These are phyloP conservation scores for Cordyceps tenuipes DNA, from an alignment of 2,329 filamentous ascomycete species.

Conservation along the genomic window DNA sequence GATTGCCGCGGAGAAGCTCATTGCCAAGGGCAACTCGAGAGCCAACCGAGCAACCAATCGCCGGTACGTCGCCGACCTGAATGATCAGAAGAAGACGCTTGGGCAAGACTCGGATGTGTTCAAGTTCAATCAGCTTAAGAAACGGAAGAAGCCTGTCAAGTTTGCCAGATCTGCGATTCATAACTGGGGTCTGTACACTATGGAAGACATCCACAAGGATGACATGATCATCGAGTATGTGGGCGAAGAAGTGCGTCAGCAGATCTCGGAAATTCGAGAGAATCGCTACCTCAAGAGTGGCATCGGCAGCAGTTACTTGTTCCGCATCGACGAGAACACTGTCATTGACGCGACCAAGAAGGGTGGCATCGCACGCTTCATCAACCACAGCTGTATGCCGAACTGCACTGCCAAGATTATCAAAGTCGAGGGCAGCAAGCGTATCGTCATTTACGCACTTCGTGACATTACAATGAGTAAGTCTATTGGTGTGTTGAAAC, in stretches of 20 bases:
- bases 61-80: slow-evolving; percentile 87
- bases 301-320: slow-evolving; percentile 94
- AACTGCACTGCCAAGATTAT: slow-evolving; percentile 99
- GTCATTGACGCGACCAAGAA: slow-evolving; percentile 98
- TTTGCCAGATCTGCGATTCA: slow-evolving; percentile 97
- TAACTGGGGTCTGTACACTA: slow-evolving; percentile 96
- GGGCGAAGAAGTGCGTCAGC: slow-evolving; percentile 91
- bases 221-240: slow-evolving; percentile 99
- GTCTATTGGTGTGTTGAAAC: slow-evolving; percentile 26
- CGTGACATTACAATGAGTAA: slow-evolving; percentile 91
- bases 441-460: slow-evolving; percentile 97
- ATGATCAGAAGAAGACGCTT: slow-evolving; percentile 83
- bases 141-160: slow-evolving; percentile 97
- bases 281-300: slow-evolving; percentile 88
- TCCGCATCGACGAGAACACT: slow-evolving; percentile 95
- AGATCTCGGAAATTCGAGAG: slow-evolving; percentile 94
- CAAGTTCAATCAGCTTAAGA: slow-evolving; percentile 98
- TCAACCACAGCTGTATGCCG: slow-evolving; percentile 96
- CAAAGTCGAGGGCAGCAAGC: slow-evolving; percentile 93
- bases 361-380: slow-evolving; percentile 94
- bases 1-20: slow-evolving; percentile 68
- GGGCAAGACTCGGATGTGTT: slow-evolving; percentile 82
- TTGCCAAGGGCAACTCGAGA: slow-evolving; percentile 82
- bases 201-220: slow-evolving; percentile 93
- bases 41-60: slow-evolving; percentile 94